A percentile compares a stretch with the other conserved stretches of the same genome.
Evolutionary conservation across 139 green algal genomes (phyloP).

Genomic region (Tetratostichococcus sp.): DNA sequence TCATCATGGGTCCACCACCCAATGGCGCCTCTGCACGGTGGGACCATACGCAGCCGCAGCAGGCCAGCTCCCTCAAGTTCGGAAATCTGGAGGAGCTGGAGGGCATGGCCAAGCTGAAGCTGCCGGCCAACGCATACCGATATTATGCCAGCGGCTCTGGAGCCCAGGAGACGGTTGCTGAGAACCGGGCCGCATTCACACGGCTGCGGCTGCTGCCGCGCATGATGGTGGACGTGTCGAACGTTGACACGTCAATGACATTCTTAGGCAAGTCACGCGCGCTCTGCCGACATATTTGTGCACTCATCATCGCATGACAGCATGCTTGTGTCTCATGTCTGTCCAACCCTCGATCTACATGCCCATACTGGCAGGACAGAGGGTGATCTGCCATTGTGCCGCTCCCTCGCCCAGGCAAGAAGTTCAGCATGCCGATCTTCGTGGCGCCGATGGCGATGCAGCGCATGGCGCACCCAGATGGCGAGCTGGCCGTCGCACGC

Average conservation of each 20-base stretch:
- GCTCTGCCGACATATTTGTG: no score
- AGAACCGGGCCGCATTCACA: slow-evolving; percentile 44
- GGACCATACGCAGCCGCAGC: background rate
- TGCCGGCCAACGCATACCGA: slow-evolving; percentile 22
- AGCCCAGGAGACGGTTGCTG: slow-evolving; percentile 31
- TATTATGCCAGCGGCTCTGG: slow-evolving; percentile 51
- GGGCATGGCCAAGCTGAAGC: background rate
- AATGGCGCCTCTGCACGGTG: no score
- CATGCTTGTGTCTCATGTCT: no score
- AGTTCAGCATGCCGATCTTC: slow-evolving; percentile 55
- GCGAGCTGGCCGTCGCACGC: slow-evolving; percentile 56
- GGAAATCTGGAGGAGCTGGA: background rate
- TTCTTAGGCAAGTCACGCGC: no score
- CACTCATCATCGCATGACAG: no score
- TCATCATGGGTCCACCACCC: no score
- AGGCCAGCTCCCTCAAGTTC: background rate
- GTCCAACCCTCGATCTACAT: no score
- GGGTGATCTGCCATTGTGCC: background rate
- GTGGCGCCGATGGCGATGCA: slow-evolving; percentile 87
- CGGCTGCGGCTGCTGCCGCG: slow-evolving; percentile 53
- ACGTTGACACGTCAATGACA: slow-evolving; percentile 28
- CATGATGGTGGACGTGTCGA: slow-evolving; percentile 57
- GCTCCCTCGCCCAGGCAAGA: slow-evolving; percentile 29
- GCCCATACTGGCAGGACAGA: no score
- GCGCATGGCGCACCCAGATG: slow-evolving; percentile 62